These are phyloP conservation scores for Elsinoe arachidis DNA, from an alignment of 2,329 filamentous ascomycete genomes.

Conservation along the genomic window DNA sequence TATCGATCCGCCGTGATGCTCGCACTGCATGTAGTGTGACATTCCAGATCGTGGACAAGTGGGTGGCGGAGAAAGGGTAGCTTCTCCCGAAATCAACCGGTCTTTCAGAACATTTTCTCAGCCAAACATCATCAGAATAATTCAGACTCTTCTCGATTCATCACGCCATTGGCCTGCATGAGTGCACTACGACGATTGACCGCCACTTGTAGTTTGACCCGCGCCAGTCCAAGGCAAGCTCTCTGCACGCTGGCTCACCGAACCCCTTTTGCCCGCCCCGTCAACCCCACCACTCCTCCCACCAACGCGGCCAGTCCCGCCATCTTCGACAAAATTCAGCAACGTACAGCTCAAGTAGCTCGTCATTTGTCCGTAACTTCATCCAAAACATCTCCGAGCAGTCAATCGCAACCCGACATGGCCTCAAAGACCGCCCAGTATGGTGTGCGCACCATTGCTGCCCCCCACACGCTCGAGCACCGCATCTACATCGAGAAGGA, in stretches of 20 bases:
- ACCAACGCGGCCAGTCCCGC: constrained; percentile 20
- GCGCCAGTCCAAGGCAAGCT: constrained; percentile 11
- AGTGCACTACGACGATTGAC: neutral
- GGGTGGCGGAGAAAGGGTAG: constrained; percentile 1
- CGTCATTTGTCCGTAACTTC: constrained; percentile 29
- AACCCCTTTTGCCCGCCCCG: constrained; percentile 26
- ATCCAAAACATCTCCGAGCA: constrained; percentile 16
- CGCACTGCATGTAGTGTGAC: too few species aligned
- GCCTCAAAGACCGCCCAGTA: constrained; percentile 54
- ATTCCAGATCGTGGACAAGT: neutral
- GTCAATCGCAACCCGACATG: constrained; percentile 17
- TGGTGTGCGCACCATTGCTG: constrained; percentile 75
- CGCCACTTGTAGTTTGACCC: neutral
- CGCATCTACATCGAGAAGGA: constrained; percentile 97
- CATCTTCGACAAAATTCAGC: constrained; percentile 32
- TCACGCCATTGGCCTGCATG: constrained; percentile 11
- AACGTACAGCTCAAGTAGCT: constrained; percentile 31
- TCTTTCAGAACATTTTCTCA: neutral
- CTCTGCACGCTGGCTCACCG: constrained; percentile 19
- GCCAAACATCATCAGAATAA: neutral
- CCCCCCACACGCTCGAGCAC: constrained; percentile 90
- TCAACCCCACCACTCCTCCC: constrained; percentile 21
- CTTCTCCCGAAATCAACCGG: constrained; percentile 8
- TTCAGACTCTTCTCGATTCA: neutral
- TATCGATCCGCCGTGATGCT: neutral